Base-by-base conservation (phyloP, 129 eudicot species). In the Pulicaria dysenterica region DNA sequence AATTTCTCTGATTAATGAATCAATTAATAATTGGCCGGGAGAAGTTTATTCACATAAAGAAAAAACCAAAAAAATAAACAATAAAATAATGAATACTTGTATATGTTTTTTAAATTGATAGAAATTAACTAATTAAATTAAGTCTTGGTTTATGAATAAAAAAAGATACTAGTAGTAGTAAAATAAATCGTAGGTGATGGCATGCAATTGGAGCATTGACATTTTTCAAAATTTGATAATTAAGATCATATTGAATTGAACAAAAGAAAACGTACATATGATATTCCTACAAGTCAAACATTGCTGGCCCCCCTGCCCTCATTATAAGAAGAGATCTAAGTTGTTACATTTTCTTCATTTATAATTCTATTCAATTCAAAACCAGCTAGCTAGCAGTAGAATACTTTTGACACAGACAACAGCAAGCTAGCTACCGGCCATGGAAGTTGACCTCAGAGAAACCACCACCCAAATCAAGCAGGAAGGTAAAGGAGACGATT, bases 181-280 rank as follows among this genome's bases (percentile, higher is more conserved):
- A 43, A 71, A 62, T 67, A 73, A 65, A 39, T 6, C 56, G 36
- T 64, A 67, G 68, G 15, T 62, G 63, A 66, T 72, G 76, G 58
- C 78, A 77, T 66, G 71, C 90, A 91, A 88, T 10, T 82, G 67
- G 88, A 69, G 65, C 89, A 85, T 88, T 91, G 97, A 85, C 92
- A 88, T 83, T 83, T 71, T 50, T 71, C 34, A 55, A 13, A 56
- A 66, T 66, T 76, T 82, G 79, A 61, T 65, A 64, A 84, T 45
- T 73, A 60, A 68, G 70, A 57, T 73, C 80, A 86, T 83, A 74
- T 74, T 87, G 86, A 79, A 84, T 78, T 87, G 86, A 79, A 84
- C 78, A 75, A 63, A 85, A 56, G 65, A 70, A 63, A 78, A 63
- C 73, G 73, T 63, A 70, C 54, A 11, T 70, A 75, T 24, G 31